A percentile compares a stretch with the other conserved stretches of the same genome.
Evolutionary conservation across 108 stramenopile genomes (phyloP).

Genomic region (Aurantiochytrium sp.): DNA sequence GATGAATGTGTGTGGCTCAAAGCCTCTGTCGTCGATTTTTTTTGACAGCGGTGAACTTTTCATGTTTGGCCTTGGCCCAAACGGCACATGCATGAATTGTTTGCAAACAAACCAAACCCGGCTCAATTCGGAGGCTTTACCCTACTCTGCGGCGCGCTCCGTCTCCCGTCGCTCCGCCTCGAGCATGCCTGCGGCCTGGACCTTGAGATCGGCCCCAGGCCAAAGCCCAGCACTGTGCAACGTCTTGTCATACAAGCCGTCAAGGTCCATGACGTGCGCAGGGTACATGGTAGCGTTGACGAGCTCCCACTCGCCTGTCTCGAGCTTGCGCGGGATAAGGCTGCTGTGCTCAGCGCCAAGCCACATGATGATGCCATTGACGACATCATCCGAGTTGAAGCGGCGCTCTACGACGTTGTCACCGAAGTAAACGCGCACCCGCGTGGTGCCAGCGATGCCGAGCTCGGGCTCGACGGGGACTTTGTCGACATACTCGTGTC

Average conservation of each 20-base stretch:
- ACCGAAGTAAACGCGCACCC: neutral
- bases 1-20: too few relatives aligned
- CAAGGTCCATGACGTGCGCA: neutral
- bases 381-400: neutral
- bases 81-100: too few relatives aligned
- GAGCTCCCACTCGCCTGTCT: neutral
- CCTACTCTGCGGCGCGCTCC: neutral
- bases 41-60: too few relatives aligned
- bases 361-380: constrained; percentile 26
- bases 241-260: neutral
- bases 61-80: too few relatives aligned
- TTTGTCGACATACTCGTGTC: neutral
- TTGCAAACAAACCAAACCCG: too few relatives aligned
- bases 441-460: neutral
- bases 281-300: constrained; percentile 3
- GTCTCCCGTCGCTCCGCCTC: neutral
- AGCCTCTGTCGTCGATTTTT: too few relatives aligned
- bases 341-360: constrained; percentile 26
- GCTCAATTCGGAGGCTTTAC: too few relatives aligned
- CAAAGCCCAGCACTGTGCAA: neutral
- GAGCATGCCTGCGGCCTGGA: neutral
- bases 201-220: neutral
- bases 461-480: constrained; percentile 6
- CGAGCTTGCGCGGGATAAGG: neutral
- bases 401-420: neutral